Percentiles rank a stretch among this genome's conserved stretches.
Evolutionary conservation across 2,329 filamentous ascomycete genomes (phyloP).

Genomic region (Colletotrichum orchidophilum): DNA sequence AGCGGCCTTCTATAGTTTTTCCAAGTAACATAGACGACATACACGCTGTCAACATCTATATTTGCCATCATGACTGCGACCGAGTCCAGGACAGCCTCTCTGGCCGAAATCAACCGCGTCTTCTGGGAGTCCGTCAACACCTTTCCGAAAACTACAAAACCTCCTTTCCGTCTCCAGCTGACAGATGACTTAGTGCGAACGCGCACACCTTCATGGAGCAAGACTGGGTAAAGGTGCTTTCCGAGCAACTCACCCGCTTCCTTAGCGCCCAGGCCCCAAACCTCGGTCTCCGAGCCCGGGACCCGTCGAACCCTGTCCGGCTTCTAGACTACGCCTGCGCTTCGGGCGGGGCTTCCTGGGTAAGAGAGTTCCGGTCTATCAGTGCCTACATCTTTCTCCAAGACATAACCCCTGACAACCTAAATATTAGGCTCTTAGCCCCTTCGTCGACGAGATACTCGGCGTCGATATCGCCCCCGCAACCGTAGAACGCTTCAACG

Average conservation of each 20-base stretch:
- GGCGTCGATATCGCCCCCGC: constrained; percentile 47
- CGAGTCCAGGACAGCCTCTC: background rate
- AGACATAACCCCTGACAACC: background rate
- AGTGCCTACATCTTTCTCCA: background rate
- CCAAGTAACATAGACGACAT: background rate
- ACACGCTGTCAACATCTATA: background rate
- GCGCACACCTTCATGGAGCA: constrained; percentile 25
- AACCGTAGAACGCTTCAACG: constrained; percentile 46
- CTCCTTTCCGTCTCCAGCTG: background rate
- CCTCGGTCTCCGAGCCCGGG: constrained; percentile 17
- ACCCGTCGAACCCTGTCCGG: constrained; percentile 10
- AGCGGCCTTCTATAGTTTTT: background rate
- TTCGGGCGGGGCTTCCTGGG: constrained; percentile 33
- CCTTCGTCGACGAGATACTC: constrained; percentile 41
- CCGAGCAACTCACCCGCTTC: constrained; percentile 25
- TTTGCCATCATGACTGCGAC: background rate
- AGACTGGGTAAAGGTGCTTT: constrained; percentile 34
- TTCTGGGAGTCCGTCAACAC: constrained; percentile 30
- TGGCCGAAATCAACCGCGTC: constrained; percentile 29
- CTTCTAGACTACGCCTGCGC: constrained; percentile 37
- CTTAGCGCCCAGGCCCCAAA: constrained; percentile 23
- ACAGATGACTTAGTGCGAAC: constrained; percentile 11
- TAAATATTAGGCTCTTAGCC: constrained; percentile 41
- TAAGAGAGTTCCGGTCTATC: background rate
- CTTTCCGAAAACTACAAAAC: background rate